Base-by-base conservation (phyloP, 1,139 yeast genomes). In the Taiozyma sp. region DNA sequence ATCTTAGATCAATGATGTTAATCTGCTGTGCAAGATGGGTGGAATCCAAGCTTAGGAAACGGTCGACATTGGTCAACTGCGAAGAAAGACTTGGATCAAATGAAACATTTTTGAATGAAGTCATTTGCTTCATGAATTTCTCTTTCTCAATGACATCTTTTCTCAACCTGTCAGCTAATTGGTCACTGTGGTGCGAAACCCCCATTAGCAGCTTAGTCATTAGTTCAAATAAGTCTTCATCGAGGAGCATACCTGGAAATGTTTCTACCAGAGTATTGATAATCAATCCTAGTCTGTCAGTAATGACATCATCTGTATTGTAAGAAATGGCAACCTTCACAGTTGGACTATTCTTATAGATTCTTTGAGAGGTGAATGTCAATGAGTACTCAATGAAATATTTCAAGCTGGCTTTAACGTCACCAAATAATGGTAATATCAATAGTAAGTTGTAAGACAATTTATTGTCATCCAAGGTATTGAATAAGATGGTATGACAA, bases 401-500 rank as follows among this genome's bases (percentile, higher is more conserved):
- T 32, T 72, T 74, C 51, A 88, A 67, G 11, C 80, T 77, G 13
- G 70, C 67, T 24, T 76, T 77, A 52, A 86, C 76, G 57, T 80
- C 80, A 22, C 86, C 85, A 51, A 85, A 70, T 39, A 88, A 64
- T 0, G 97, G 96, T 45, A 88, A 66, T 13, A 83, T 73, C 43
- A 77, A 66, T 28, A 85, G 69, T 6, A 86, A 68, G 49, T 80
- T 79, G 28, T 64, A 63, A 5, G 78, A 72, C 40, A 73, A 64
- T 44, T 63, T 67, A 34, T 66, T 69, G 52, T 70, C 71, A 24
- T 67, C 69, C 30, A 64, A 53, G 39, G 71, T 70, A 56, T 71
- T 74, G 67, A 88, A 88, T 8, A 88, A 66, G 35, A 87, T 71
- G 11, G 87, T 80, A 65, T 89, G 97, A 53, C 90, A 77, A 43